Percentiles rank a stretch among this genome's conserved stretches.
Conservation (phyloP, 768 basidiomycete species). For the Sporobolomyces phaffii region DNA sequence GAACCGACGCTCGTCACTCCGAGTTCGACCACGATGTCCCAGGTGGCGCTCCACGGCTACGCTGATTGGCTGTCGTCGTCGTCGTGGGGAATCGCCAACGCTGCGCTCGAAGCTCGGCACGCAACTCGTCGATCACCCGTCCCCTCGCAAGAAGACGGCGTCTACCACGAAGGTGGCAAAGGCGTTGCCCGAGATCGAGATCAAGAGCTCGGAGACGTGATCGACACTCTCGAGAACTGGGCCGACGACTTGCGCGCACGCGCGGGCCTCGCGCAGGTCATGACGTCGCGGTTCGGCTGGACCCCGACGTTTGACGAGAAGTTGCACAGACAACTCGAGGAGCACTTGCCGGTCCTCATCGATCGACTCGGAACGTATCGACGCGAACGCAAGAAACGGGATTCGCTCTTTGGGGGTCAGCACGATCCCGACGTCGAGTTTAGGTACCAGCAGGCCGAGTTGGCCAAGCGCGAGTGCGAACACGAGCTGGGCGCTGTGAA, state of each 20-base stretch:
- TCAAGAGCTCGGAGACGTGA: background rate
- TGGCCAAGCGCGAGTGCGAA: background rate
- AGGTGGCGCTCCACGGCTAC: background rate
- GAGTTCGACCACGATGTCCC: background rate
- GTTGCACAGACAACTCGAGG: background rate
- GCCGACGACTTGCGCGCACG: conserved; percentile 12
- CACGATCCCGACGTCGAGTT: conserved; percentile 5
- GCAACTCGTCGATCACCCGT: background rate
- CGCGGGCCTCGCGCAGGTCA: background rate
- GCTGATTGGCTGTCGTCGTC: background rate
- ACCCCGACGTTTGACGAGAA: background rate
- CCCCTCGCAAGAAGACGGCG: background rate
- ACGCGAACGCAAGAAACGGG: background rate
- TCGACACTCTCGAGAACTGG: background rate
- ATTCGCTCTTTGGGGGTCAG: conserved; percentile 6
- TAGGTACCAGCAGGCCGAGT: background rate
- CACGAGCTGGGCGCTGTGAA: no score
- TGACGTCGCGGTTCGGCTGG: background rate
- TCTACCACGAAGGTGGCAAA: background rate
- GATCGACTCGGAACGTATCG: background rate
- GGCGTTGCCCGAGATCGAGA: background rate
- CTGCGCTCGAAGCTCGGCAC: background rate
- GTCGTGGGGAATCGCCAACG: conserved; percentile 10
- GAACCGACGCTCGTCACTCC: background rate
- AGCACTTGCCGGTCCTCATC: background rate